Evolutionary conservation across 148 eudicot genomes (phyloP), one percentile per base, ranked within the genome.

Genomic region (Polygonum maritimum): DNA sequence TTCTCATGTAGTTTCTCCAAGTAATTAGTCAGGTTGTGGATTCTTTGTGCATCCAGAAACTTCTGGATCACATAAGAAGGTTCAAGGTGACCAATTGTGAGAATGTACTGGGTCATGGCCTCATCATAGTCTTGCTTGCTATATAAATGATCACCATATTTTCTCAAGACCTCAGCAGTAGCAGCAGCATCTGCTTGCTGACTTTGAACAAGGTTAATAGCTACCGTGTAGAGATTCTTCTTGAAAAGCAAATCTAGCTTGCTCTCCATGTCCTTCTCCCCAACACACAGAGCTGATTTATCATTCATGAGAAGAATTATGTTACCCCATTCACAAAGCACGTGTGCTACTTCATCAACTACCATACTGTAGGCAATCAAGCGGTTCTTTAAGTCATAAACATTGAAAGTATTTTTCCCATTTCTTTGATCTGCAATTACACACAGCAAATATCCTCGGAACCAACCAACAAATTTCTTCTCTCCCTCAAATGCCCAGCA

Each of bases 401-500:
- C 82, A 82, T 92, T 95, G 76, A 95, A 92, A 26, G 92, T 87
- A 78, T 89, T 82, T 79, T 84, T 89, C 75, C 87, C 89, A 82
- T 86, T 86, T 83, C 92, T 91, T 84, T 86, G 97, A 86, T 95
- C 98, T 52, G 89, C 90, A 80, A 89, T 85, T 67, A 95, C 90
- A 84, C 97, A 89, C 71, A 95, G 80, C 72, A 95, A 92, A 75
- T 95, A 95, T 48, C 99, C 99, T 79, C 98, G 97, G 77, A 92
- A 95, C 98, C 99, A 95, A 44, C 99, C 99, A 74, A 92, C 75
- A 65, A 88, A 85, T 81, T 88, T 92, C 79, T 95, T 95, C 75
- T 95, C 98, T 80, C 98, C 99, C 78, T 95, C 99, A 83, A 95
- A 90, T 9, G 99, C 99, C 98, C 97, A 95, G 82, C 99, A 95